These are phyloP conservation scores for Colletotrichum sp. DNA, from an alignment of 2,329 filamentous ascomycete genomes.

Conservation along the genomic window DNA sequence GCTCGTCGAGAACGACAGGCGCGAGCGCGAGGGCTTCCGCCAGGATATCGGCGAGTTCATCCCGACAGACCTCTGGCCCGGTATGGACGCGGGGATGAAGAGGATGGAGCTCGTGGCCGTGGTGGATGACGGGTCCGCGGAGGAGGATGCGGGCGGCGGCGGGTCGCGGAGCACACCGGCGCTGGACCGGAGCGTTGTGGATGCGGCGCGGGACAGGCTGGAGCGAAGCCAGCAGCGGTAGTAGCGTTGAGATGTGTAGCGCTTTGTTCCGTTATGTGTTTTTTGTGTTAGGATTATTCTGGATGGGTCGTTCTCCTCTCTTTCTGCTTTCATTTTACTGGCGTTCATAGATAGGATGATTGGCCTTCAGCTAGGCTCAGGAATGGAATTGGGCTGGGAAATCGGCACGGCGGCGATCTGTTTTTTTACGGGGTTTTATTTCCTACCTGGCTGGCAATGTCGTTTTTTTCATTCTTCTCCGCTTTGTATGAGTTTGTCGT, in stretches of 20 bases:
- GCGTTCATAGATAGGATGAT: not conserved
- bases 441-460: not conserved
- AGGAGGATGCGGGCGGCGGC: constrained; percentile 9
- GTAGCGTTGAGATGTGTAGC: not conserved
- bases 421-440: not conserved
- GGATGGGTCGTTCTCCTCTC: not conserved
- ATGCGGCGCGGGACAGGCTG: constrained; percentile 28
- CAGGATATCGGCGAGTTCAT: constrained; percentile 85
- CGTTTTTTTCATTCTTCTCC: not conserved
- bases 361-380: not conserved
- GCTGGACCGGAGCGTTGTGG: constrained; percentile 32
- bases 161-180: constrained; percentile 27
- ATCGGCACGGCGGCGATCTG: not conserved
- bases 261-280: not conserved
- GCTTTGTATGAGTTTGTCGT: not conserved
- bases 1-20: constrained; percentile 74
- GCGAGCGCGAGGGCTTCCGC: constrained; percentile 78
- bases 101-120: constrained; percentile 53
- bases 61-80: constrained; percentile 87
- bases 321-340: not conserved
- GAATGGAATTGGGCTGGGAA: not conserved
- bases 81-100: constrained; percentile 66
- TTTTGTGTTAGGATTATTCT: not conserved
- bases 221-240: constrained; percentile 18
- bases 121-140: constrained; percentile 32